These are phyloP conservation scores for Clavispora asparagi DNA, from an alignment of 805 yeast species.

Conservation along the genomic window DNA sequence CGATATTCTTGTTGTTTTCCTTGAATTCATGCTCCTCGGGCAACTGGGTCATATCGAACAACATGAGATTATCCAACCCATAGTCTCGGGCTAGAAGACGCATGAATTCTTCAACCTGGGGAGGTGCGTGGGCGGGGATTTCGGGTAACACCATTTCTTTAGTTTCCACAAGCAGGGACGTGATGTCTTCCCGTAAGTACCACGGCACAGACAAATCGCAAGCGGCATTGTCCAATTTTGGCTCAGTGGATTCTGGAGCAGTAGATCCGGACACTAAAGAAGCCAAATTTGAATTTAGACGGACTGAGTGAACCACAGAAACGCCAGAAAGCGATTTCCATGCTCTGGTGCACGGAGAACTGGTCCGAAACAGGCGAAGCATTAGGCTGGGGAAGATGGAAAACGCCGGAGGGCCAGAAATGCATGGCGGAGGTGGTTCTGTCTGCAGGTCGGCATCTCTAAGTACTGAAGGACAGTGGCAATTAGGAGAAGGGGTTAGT, in stretches of 20 bases:
- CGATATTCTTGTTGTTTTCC: slow-evolving; percentile 22
- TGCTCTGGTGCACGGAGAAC: background rate
- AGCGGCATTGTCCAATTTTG: background rate
- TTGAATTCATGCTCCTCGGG: slow-evolving; percentile 26
- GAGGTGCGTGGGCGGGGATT: slow-evolving; percentile 59
- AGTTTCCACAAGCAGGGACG: slow-evolving; percentile 23
- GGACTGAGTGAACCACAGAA: background rate
- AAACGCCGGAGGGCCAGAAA: background rate
- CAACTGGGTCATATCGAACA: slow-evolving; percentile 58
- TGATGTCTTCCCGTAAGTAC: slow-evolving; percentile 49
- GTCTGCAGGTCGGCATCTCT: too few relatives aligned
- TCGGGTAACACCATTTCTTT: slow-evolving; percentile 40
- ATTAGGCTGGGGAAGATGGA: background rate
- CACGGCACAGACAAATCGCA: slow-evolving; percentile 41
- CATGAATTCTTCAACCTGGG: slow-evolving; percentile 40
- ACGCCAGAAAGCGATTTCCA: background rate
- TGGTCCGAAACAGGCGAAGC: background rate
- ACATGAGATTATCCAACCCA: slow-evolving; percentile 57
- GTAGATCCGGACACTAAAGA: background rate
- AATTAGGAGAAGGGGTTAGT: too few relatives aligned
- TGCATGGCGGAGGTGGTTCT: background rate
- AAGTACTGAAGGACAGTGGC: too few relatives aligned
- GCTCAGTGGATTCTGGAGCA: background rate
- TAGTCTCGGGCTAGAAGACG: slow-evolving; percentile 49
- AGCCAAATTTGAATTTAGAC: background rate